Conservation (phyloP, 495 filamentous ascomycete genomes). For the Barbatosphaeria neglecta region DNA sequence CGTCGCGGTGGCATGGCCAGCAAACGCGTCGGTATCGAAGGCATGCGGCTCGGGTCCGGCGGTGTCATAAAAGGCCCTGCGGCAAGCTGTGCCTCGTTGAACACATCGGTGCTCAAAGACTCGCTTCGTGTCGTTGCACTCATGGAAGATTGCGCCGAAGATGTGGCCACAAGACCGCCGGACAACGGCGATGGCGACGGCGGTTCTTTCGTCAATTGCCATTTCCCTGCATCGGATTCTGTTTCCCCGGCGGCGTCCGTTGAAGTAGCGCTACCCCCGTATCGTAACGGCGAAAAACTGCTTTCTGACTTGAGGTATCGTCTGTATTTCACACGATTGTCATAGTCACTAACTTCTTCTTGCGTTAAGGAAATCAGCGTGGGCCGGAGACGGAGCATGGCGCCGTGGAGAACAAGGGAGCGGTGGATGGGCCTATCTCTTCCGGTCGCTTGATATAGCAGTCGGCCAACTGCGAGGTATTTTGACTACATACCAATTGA, state of each 20-base stretch:
- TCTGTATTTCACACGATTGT: conserved; percentile 26
- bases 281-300: neutral
- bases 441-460: too few species aligned
- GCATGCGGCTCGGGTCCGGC: neutral
- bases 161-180: neutral
- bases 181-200: neutral
- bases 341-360: conserved; percentile 40
- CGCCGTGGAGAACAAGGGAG: neutral
- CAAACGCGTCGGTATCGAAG: neutral
- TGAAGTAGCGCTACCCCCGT: neutral
- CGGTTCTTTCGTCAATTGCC: neutral
- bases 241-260: neutral
- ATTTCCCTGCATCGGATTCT: neutral
- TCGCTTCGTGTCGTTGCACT: neutral
- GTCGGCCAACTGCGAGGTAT: too few species aligned
- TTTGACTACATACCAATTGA: too few species aligned
- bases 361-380: conserved; percentile 42
- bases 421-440: too few species aligned
- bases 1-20: neutral
- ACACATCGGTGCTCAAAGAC: neutral
- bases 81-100: neutral
- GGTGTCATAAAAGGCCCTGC: neutral
- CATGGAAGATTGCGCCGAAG: neutral
- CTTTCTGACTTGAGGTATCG: conserved; percentile 19
- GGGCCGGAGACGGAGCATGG: conserved; percentile 45